A percentile compares a stretch with the other conserved stretches of the same genome.
Evolutionary conservation across 2,329 filamentous ascomycete species (phyloP).

Genomic region (Emergomyces orientalis): DNA sequence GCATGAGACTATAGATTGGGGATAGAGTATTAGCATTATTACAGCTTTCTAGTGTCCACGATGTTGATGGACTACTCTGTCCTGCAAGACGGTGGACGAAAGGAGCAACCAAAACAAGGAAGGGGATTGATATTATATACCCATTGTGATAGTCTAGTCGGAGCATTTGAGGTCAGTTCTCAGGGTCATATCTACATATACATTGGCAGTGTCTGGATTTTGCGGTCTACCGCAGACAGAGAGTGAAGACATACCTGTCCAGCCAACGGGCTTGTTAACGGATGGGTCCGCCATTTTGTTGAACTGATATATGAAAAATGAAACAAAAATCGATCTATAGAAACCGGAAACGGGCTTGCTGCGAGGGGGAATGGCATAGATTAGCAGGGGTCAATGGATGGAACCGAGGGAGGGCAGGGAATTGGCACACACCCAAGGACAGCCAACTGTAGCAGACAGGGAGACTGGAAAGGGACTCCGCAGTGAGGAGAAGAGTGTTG

Average conservation of each 20-base stretch:
- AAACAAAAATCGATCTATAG: neutral
- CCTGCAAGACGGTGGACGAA: neutral
- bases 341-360: neutral
- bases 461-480: neutral
- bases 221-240: neutral
- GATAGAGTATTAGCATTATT: neutral
- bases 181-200: neutral
- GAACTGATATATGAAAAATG: neutral
- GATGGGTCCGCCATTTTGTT: conserved; percentile 1
- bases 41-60: too few relatives aligned
- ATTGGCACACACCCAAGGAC: neutral
- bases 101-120: neutral
- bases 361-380: neutral
- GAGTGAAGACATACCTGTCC: neutral
- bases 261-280: neutral
- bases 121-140: neutral
- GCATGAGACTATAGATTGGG: conserved; percentile 56
- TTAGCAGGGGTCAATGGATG: neutral
- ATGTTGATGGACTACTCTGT: neutral
- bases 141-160: conserved; percentile 2
- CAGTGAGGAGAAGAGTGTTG: neutral
- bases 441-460: neutral
- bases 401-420: neutral
- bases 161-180: neutral
- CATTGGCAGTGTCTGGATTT: neutral